These are phyloP conservation scores for Fusarium sp. DNA, from an alignment of 2,329 filamentous ascomycete species.

Conservation along the genomic window DNA sequence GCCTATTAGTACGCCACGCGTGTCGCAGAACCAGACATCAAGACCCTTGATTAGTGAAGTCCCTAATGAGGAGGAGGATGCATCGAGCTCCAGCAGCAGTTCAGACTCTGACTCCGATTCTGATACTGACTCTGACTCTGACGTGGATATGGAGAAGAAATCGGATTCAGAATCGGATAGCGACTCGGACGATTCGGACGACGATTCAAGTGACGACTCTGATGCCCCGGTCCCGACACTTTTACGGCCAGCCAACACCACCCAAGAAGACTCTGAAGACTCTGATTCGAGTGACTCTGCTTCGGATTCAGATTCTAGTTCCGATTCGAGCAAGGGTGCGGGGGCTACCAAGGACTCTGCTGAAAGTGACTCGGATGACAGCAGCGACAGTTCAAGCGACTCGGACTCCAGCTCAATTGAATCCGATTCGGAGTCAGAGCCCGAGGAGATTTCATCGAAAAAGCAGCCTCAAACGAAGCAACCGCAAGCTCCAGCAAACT, in stretches of 20 bases:
- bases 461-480: slow-evolving; percentile 5
- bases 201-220: neutral
- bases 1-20: neutral
- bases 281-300: slow-evolving; percentile 17
- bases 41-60: slow-evolving; percentile 11
- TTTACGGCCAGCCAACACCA: neutral
- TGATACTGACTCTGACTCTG: slow-evolving; percentile 45
- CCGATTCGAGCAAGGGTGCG: neutral
- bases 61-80: slow-evolving; percentile 16
- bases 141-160: slow-evolving; percentile 51
- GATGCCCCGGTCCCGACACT: neutral
- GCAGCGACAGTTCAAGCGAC: slow-evolving; percentile 33
- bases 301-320: slow-evolving; percentile 9
- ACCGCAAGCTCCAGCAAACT: neutral
- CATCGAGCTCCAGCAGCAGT: slow-evolving; percentile 30
- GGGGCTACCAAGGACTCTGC: slow-evolving; percentile 9
- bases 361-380: slow-evolving; percentile 19
- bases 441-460: slow-evolving; percentile 52
- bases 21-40: neutral
- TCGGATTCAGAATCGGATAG: slow-evolving; percentile 35
- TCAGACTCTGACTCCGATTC: slow-evolving; percentile 43
- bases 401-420: slow-evolving; percentile 35
- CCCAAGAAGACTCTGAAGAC: neutral
- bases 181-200: slow-evolving; percentile 16
- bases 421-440: slow-evolving; percentile 46